phyloP scores from a whole-genome alignment of 73 alveolate species.

The Paramecium caudatum region DNA sequence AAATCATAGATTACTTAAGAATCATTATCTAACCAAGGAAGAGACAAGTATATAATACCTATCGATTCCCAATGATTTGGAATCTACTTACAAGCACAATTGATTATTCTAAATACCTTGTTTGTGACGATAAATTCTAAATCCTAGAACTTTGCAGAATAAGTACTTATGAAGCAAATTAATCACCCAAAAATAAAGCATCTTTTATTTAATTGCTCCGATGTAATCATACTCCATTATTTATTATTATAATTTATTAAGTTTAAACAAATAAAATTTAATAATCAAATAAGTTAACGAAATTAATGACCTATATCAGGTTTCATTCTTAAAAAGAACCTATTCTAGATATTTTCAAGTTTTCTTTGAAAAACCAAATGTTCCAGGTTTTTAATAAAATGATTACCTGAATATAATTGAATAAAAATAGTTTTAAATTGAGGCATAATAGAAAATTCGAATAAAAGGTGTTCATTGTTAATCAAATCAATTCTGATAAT shows the following conservation, averaged over 20 bases:
- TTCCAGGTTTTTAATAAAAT: no score
- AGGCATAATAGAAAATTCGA: no score
- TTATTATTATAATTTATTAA: slow-evolving; percentile 8
- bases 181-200: slow-evolving; percentile 86
- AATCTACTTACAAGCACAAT: slow-evolving; percentile 93
- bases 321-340: no score
- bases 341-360: no score
- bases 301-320: no score
- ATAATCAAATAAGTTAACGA: no score
- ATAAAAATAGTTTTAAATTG: no score
- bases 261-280: no score
- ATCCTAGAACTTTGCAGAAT: slow-evolving; percentile 75
- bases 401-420: no score
- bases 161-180: slow-evolving; percentile 77
- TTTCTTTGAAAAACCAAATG: no score
- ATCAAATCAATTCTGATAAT: no score
- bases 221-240: slow-evolving; percentile 80
- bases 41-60: slow-evolving; percentile 92
- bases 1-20: slow-evolving; percentile 75
- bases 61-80: slow-evolving; percentile 96
- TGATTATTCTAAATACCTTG: slow-evolving; percentile 92
- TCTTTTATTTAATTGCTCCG: slow-evolving; percentile 88
- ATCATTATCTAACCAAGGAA: slow-evolving; percentile 91
- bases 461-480: no score
- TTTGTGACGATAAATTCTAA: slow-evolving; percentile 94